These are phyloP conservation scores for Nitzschia sp. DNA, from an alignment of 108 stramenopile species.

Conservation along the genomic window DNA sequence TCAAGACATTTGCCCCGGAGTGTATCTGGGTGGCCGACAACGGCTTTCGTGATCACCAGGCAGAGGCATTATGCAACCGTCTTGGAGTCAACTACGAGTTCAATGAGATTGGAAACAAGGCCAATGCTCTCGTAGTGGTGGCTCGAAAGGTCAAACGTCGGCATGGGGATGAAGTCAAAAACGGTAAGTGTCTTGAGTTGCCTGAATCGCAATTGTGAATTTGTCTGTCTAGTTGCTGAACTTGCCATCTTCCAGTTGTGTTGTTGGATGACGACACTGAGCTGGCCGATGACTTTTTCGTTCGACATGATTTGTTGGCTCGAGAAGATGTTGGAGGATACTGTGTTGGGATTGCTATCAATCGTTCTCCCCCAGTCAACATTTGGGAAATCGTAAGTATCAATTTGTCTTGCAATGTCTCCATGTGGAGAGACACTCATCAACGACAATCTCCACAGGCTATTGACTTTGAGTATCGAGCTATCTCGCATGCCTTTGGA, in stretches of 20 bases:
- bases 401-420: not conserved
- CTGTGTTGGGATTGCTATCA: slow-evolving; percentile 18
- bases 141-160: slow-evolving; percentile 16
- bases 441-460: not conserved
- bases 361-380: slow-evolving; percentile 10
- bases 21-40: slow-evolving; percentile 22
- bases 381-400: slow-evolving; percentile 21
- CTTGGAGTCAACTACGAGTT: slow-evolving; percentile 21
- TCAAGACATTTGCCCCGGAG: slow-evolving; percentile 12
- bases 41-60: slow-evolving; percentile 5
- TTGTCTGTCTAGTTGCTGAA: not conserved
- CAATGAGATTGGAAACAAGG: slow-evolving; percentile 22
- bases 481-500: slow-evolving; percentile 20
- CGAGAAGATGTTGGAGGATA: slow-evolving; percentile 13
- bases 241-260: slow-evolving; percentile 1
- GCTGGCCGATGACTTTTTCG: slow-evolving; percentile 9
- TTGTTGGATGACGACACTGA: slow-evolving; percentile 20
- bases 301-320: slow-evolving; percentile 9
- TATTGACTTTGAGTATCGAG: slow-evolving; percentile 18
- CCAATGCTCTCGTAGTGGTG: slow-evolving; percentile 15
- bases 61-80: slow-evolving; percentile 8
- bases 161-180: slow-evolving; percentile 12
- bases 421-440: too few relatives aligned
- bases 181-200: not conserved
- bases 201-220: not conserved